Conservation (phyloP, 805 yeast genomes). For the Schwanniomyces yamadae region DNA sequence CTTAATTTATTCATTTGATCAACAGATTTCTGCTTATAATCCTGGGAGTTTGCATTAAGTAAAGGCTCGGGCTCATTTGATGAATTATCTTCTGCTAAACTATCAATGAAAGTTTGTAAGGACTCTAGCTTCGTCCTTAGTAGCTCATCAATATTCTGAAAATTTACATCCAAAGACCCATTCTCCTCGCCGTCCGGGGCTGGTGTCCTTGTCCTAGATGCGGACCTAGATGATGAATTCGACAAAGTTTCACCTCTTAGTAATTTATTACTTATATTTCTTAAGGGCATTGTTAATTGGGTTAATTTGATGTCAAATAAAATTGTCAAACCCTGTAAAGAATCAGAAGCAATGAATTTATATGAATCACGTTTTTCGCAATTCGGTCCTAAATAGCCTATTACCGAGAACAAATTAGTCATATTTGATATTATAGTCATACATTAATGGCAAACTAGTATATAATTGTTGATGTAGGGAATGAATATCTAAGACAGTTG, state of each 20-base stretch:
- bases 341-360: too few species aligned
- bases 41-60: conserved; percentile 11
- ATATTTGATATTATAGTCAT: background rate
- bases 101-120: conserved; percentile 21
- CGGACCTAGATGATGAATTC: conserved; percentile 29
- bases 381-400: too few species aligned
- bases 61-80: conserved; percentile 8
- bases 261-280: too few species aligned
- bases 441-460: too few species aligned
- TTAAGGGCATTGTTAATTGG: conserved; percentile 2
- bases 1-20: conserved; percentile 31
- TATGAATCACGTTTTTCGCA: too few species aligned
- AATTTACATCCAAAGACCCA: conserved; percentile 34
- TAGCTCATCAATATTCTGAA: conserved; percentile 34
- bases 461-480: too few species aligned
- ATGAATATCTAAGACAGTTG: too few species aligned
- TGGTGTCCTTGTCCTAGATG: conserved; percentile 36
- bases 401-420: conserved; percentile 1
- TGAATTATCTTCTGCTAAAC: conserved; percentile 8
- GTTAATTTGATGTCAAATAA: too few species aligned
- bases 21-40: conserved; percentile 27
- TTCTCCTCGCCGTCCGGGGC: conserved; percentile 34
- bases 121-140: conserved; percentile 30
- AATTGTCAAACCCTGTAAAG: too few species aligned
- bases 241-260: conserved; percentile 15